Evolutionary conservation across 116 monocot genomes (phyloP), one percentile per base, ranked within the genome.

Genomic region (Papilionanthe hybrid): DNA sequence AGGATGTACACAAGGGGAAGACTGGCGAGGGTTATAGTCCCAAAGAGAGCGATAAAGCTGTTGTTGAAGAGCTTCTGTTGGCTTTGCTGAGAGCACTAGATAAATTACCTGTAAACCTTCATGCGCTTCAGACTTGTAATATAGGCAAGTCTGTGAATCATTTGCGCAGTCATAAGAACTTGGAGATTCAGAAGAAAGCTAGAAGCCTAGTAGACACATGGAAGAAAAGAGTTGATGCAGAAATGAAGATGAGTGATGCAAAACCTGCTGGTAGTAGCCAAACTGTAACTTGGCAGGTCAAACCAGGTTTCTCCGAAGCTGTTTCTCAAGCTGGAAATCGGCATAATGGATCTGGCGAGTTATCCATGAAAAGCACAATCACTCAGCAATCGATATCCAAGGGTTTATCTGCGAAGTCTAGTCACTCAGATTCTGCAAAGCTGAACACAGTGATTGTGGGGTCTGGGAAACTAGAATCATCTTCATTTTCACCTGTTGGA

Each of bases 141-240:
- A 88, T 91, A 56, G 91, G 91, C 1, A 91, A 88, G 49, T 88
- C 91, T 58, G 91, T 91, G 66, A 91, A 91, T 81, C 67, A 84
- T 76, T 75, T 91, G 63, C 84, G 88, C 41, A 81, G 80, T 76
- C 90, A 90, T 75, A 93, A 93, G 85, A 93, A 93, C 63, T 55
- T 77, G 63, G 93, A 93, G 66, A 87, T 93, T 18, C 93, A 93
- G 79, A 93, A 86, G 82, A 93, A 89, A 78, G 86, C 93, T 20
- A 88, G 88, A 83, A 82, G 84, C 60, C 88, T 93, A 30, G 87
- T 93, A 66, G 93, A 93, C 50, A 93, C 82, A 49, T 93, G 93
- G 93, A 93, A 93, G 87, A 93, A 90, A 75, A 77, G 93, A n/a
- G 93, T 93, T 78, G 85, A 90, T 87, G 93, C 88, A 77, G 93